Percentiles rank a stretch among this genome's conserved stretches.
Evolutionary conservation across 495 filamentous ascomycete species (phyloP).

Genomic region (Aspergillus leporis): DNA sequence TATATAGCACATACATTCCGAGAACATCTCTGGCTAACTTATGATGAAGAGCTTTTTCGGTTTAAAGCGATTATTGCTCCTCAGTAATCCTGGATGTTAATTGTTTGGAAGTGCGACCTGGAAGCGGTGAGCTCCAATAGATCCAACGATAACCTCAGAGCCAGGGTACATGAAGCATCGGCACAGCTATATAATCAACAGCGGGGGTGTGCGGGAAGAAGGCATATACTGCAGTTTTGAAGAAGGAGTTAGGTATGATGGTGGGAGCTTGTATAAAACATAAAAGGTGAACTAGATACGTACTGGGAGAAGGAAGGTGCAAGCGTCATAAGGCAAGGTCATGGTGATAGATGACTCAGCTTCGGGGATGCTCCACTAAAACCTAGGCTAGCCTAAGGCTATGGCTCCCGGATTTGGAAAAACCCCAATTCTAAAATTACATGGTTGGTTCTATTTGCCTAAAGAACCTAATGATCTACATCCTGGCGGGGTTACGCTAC

Average conservation of each 20-base stretch:
- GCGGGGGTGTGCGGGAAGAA: neutral
- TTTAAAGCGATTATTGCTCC: neutral
- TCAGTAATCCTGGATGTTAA: neutral
- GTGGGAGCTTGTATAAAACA: neutral
- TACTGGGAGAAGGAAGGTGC: slow-evolving; percentile 22
- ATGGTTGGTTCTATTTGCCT: neutral
- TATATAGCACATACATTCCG: slow-evolving; percentile 75
- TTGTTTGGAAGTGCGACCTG: neutral
- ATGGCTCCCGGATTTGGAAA: neutral
- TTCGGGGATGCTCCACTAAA: slow-evolving; percentile 2
- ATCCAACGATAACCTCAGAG: slow-evolving; percentile 2
- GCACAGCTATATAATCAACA: neutral
- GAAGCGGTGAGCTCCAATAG: slow-evolving; percentile 5
- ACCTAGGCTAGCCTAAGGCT: neutral
- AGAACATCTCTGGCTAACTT: slow-evolving; percentile 74
- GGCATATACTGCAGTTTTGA: neutral
- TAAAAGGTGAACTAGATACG: neutral
- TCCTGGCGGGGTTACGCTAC: no score
- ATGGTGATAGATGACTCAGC: slow-evolving; percentile 48
- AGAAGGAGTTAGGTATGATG: no score
- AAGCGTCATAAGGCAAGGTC: slow-evolving; percentile 44
- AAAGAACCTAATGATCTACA: no score
- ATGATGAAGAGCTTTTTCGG: no score
- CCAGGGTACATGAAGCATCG: neutral
- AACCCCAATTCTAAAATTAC: neutral